Evolutionary conservation across 2,329 filamentous ascomycete genomes (phyloP).

Genomic region (Cordyceps cicadae): DNA sequence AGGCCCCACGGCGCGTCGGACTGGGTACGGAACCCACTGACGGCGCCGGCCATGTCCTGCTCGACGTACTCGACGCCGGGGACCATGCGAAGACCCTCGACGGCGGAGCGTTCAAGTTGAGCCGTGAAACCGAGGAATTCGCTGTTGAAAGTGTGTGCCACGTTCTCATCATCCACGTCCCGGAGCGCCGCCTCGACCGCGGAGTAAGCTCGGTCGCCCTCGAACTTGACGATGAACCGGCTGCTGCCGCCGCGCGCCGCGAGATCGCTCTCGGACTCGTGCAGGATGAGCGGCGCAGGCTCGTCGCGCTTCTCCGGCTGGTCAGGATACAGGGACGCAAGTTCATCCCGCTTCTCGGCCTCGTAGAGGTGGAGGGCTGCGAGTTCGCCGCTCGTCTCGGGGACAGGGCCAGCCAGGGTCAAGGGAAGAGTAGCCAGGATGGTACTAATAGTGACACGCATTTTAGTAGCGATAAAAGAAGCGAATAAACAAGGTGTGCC

Average conservation of each 20-base stretch:
- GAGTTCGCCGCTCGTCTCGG: not conserved
- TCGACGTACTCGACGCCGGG: conserved; percentile 11
- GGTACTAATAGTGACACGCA: conserved; percentile 1
- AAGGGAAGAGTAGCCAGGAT: conserved; percentile 1
- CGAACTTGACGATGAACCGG: conserved; percentile 12
- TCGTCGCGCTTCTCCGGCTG: not conserved
- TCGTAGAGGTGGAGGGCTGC: conserved; percentile 2
- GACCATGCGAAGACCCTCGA: conserved; percentile 3
- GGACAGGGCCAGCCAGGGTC: conserved; percentile 1
- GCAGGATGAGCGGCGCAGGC: conserved; percentile 5
- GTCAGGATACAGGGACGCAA: not conserved
- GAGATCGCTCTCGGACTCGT: not conserved
- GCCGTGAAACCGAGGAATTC: conserved; percentile 5
- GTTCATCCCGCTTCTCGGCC: not conserved
- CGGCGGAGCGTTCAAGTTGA: not conserved
- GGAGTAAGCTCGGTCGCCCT: not conserved
- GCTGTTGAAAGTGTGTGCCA: conserved; percentile 2
- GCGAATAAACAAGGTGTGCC: not conserved
- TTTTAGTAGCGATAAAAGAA: not conserved
- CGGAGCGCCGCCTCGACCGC: not conserved
- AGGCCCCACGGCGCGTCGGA: conserved; percentile 20
- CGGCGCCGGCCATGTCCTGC: not conserved
- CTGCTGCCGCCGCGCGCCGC: not conserved
- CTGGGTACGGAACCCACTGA: conserved; percentile 11
- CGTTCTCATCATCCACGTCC: not conserved